Conservation (phyloP, 2,329 filamentous ascomycete genomes). For the Fusarium hainanense region DNA sequence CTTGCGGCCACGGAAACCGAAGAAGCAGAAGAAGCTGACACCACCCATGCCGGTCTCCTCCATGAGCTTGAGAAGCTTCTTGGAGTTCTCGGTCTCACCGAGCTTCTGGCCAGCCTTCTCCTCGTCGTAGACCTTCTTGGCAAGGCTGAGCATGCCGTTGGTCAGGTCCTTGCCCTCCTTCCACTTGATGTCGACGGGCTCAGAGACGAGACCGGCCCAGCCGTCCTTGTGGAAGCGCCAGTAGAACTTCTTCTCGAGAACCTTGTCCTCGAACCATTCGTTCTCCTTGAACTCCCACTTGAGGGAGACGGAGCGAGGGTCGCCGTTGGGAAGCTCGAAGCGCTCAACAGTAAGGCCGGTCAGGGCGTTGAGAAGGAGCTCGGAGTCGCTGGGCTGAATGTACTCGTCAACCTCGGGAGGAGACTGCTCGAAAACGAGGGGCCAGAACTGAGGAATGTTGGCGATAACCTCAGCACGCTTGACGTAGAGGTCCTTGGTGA, state of each 20-base stretch:
- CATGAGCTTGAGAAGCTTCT: constrained; percentile 65
- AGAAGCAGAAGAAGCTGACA: constrained; percentile 88
- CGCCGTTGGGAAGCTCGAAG: constrained; percentile 81
- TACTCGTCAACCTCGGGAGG: constrained; percentile 88
- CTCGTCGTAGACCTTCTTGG: constrained; percentile 74
- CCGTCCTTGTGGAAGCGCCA: constrained; percentile 76
- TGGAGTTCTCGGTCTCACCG: constrained; percentile 60
- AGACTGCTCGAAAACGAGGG: constrained; percentile 89
- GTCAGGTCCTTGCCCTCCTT: constrained; percentile 85
- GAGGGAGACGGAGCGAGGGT: constrained; percentile 83
- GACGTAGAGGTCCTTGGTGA: constrained; percentile 77
- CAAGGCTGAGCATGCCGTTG: constrained; percentile 79
- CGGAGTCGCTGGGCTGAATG: constrained; percentile 83
- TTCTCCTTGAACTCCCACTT: constrained; percentile 84
- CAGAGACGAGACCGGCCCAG: constrained; percentile 83
- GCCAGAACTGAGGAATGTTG: constrained; percentile 90
- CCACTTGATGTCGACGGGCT: constrained; percentile 90
- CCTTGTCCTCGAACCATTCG: constrained; percentile 80
- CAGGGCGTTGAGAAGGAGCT: constrained; percentile 76
- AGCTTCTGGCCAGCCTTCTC: constrained; percentile 58
- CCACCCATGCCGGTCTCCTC: constrained; percentile 71
- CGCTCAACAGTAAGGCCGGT: constrained; percentile 77
- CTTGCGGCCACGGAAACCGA: constrained; percentile 79
- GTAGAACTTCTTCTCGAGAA: constrained; percentile 92
- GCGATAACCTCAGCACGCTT: constrained; percentile 77